Evolutionary conservation across 805 yeast species (phyloP).

Genomic region (Kazachstania taianensis): DNA sequence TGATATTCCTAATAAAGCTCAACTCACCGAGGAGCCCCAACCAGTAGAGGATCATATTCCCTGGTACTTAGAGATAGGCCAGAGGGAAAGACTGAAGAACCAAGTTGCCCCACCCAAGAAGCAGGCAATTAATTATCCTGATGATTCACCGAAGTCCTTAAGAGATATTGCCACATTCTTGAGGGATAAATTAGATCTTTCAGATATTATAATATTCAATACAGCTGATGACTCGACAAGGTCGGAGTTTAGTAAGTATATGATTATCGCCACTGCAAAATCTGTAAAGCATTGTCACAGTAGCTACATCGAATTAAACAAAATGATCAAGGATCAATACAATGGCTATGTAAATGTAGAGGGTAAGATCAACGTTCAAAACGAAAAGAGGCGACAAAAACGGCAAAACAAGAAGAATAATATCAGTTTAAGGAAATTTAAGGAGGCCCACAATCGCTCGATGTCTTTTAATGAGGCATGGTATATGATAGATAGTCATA

Average conservation of each 20-base stretch:
- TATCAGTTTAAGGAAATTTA: constrained; percentile 34
- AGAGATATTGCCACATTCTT: constrained; percentile 29
- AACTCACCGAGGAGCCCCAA: too few relatives aligned
- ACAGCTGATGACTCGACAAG: constrained; percentile 31
- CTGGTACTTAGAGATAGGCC: constrained; percentile 45
- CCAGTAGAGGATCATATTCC: constrained; percentile 33
- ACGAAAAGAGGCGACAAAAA: constrained; percentile 40
- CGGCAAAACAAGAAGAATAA: constrained; percentile 45
- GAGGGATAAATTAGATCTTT: constrained; percentile 54
- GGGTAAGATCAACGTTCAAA: constrained; percentile 57
- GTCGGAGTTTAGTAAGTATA: constrained; percentile 31
- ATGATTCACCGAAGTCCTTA: constrained; percentile 44
- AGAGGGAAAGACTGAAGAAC: constrained; percentile 20
- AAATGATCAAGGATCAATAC: constrained; percentile 45
- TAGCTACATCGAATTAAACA: constrained; percentile 52
- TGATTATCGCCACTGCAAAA: constrained; percentile 67
- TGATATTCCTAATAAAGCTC: too few relatives aligned
- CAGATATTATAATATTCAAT: constrained; percentile 56
- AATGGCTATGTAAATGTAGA: constrained; percentile 46
- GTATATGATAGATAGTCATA: constrained; percentile 66
- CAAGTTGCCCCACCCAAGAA: constrained; percentile 9
- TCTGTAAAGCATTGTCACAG: constrained; percentile 65
- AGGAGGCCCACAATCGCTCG: constrained; percentile 39
- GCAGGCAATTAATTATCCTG: constrained; percentile 46
- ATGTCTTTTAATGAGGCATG: constrained; percentile 59